These are phyloP conservation scores for Protea cynaroides DNA, from an alignment of 164 flowering plant species.

Conservation along the genomic window DNA sequence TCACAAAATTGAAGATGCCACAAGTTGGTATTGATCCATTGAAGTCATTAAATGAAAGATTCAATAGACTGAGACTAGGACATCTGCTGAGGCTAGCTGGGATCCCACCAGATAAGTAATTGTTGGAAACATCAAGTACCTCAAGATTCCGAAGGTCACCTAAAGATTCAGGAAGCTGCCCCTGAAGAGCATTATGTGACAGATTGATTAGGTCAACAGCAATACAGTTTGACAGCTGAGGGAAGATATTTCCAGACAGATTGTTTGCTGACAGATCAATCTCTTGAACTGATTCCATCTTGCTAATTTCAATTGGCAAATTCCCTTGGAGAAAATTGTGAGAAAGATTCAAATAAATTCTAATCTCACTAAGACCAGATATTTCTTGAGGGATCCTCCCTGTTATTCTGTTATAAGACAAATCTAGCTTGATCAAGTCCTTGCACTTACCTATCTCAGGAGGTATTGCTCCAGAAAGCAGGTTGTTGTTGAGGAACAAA, in stretches of 20 bases:
- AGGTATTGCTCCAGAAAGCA: not conserved
- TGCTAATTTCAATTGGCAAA: not conserved
- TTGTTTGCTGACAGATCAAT: slow-evolving; percentile 53
- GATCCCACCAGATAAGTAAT: slow-evolving; percentile 35
- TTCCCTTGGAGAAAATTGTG: not conserved
- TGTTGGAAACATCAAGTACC: slow-evolving; percentile 41
- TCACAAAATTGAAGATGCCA: slow-evolving; percentile 23
- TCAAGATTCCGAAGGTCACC: slow-evolving; percentile 38
- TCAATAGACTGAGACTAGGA: not conserved
- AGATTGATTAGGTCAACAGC: slow-evolving; percentile 32
- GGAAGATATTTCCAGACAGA: slow-evolving; percentile 34
- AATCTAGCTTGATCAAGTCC: not conserved
- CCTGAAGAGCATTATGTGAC: slow-evolving; percentile 39
- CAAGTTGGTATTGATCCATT: slow-evolving; percentile 7
- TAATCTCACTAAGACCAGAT: not conserved
- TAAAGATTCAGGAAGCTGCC: slow-evolving; percentile 42
- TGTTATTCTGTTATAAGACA: not conserved
- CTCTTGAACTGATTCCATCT: slow-evolving; percentile 11
- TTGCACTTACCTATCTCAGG: not conserved
- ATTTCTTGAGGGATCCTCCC: not conserved
- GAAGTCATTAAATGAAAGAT: not conserved
- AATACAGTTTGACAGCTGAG: slow-evolving; percentile 42
- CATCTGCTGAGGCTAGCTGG: slow-evolving; percentile 30
- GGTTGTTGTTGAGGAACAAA: not conserved
- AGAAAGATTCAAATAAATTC: not conserved